Evolutionary conservation across 1,139 yeast species (phyloP).

Genomic region (Taphrina wiesneri): DNA sequence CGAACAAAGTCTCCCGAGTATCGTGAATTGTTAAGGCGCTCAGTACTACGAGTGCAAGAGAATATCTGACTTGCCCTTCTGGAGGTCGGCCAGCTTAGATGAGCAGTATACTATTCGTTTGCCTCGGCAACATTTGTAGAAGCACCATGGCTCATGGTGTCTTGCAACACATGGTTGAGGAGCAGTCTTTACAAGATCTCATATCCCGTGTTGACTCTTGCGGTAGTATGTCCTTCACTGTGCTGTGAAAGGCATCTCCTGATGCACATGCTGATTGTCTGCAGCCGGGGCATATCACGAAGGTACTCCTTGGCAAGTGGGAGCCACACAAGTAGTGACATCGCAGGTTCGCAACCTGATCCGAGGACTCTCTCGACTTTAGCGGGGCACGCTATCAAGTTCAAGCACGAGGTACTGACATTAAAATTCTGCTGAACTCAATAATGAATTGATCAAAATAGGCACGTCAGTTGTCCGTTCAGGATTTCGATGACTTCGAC

Average conservation of each 20-base stretch:
- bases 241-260: not conserved
- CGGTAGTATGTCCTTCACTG: conserved; percentile 2
- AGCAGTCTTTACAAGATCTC: not conserved
- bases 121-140: conserved; percentile 30
- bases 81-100: not conserved
- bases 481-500: conserved; percentile 32
- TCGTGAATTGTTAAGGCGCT: too few species aligned
- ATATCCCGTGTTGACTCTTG: conserved; percentile 21
- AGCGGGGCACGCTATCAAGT: not conserved
- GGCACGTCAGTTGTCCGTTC: conserved; percentile 26
- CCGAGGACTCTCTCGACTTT: conserved; percentile 18
- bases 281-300: conserved; percentile 24
- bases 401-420: not conserved
- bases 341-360: conserved; percentile 13
- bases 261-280: not conserved
- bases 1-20: too few species aligned
- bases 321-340: not conserved
- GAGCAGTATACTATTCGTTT: conserved; percentile 19
- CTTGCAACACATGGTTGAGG: conserved; percentile 1
- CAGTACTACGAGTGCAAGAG: too few species aligned
- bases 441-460: not conserved
- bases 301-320: not conserved
- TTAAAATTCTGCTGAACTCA: not conserved
- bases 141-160: conserved; percentile 32
- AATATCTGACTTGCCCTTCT: too few species aligned